These are phyloP conservation scores for Penicillium longicatenatum DNA, from an alignment of 495 filamentous ascomycete species.

Conservation along the genomic window DNA sequence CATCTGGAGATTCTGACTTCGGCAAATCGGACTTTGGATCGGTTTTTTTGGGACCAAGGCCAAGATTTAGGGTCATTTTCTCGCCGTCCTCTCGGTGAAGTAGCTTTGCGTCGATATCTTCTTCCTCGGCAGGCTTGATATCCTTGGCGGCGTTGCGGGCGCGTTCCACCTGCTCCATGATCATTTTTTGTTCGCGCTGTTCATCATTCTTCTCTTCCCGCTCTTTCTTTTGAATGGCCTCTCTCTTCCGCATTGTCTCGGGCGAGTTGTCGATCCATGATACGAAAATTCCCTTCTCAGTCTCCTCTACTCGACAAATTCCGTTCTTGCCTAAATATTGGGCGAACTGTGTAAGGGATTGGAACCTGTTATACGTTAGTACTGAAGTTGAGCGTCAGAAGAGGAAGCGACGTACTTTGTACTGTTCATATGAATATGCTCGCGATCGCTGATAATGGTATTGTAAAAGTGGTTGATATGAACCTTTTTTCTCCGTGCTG, in stretches of 20 bases:
- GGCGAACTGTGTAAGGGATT: constrained; percentile 86
- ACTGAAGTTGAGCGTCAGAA: not conserved
- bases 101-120: constrained; percentile 41
- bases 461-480: constrained; percentile 93
- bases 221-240: constrained; percentile 81
- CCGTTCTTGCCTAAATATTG: constrained; percentile 82
- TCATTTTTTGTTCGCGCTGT: constrained; percentile 76
- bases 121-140: constrained; percentile 41
- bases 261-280: constrained; percentile 90
- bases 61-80: constrained; percentile 80
- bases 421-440: constrained; percentile 89
- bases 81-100: constrained; percentile 74
- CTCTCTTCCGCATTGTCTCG: constrained; percentile 75
- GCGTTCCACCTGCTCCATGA: constrained; percentile 76
- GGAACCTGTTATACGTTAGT: not conserved
- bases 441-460: constrained; percentile 56
- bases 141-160: constrained; percentile 52
- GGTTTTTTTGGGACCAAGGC: constrained; percentile 40
- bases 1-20: constrained; percentile 30
- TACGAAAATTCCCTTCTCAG: constrained; percentile 80
- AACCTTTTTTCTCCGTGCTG: constrained; percentile 84
- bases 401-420: constrained; percentile 65
- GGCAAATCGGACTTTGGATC: constrained; percentile 24
- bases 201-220: constrained; percentile 86
- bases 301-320: constrained; percentile 83